These are phyloP conservation scores for Cnidoscolus chayamansa DNA, from an alignment of 441 rosid genomes.

Conservation along the genomic window DNA sequence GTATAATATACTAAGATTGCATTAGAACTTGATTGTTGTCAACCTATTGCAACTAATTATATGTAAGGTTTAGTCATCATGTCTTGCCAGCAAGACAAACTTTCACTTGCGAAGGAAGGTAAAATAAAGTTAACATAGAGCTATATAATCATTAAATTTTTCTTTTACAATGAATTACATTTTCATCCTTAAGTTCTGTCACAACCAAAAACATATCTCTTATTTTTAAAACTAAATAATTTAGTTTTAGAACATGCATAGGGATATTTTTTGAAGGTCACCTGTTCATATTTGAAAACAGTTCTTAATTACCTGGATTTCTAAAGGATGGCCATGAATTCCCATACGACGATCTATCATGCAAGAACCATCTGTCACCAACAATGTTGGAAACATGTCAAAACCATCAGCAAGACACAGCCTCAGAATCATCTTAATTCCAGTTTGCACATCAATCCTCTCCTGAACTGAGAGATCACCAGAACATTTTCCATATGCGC, in stretches of 20 bases:
- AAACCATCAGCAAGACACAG: slow-evolving; percentile 25
- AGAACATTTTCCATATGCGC: slow-evolving; percentile 83
- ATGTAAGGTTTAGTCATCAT: neutral
- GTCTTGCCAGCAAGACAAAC: neutral
- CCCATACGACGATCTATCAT: slow-evolving; percentile 98
- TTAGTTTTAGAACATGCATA: too few species aligned
- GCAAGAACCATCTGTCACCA: slow-evolving; percentile 94
- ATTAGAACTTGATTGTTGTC: neutral
- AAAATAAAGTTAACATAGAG: neutral
- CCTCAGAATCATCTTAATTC: slow-evolving; percentile 59
- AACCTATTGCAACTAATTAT: neutral
- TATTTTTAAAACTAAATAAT: too few species aligned
- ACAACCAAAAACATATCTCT: too few species aligned
- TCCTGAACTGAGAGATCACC: slow-evolving; percentile 86
- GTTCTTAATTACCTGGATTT: slow-evolving; percentile 60
- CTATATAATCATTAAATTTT: neutral
- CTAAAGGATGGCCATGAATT: slow-evolving; percentile 92
- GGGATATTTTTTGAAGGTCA: neutral
- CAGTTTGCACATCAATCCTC: slow-evolving; percentile 95
- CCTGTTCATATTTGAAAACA: neutral
- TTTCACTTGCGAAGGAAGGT: neutral
- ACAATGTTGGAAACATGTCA: slow-evolving; percentile 89
- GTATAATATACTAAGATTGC: neutral
- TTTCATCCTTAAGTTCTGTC: neutral
- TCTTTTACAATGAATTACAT: neutral